Percentiles rank a stretch among this genome's conserved stretches.
These are phyloP conservation scores for Cystobasidium slooffiae DNA, from an alignment of 1,284 basidiomycete species.

Conservation along the genomic window DNA sequence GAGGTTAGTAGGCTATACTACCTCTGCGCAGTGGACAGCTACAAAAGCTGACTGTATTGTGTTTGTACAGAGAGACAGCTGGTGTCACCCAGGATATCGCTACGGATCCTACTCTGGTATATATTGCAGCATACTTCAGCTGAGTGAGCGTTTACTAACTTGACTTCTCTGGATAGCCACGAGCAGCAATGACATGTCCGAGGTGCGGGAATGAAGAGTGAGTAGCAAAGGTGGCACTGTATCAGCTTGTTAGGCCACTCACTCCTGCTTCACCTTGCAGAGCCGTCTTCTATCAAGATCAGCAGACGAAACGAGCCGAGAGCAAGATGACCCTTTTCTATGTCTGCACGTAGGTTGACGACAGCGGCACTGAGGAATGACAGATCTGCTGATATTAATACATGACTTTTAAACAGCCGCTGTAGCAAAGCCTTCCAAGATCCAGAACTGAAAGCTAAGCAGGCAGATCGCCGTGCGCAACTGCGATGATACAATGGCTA, in stretches of 20 bases:
- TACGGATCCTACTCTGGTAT: slow-evolving; percentile 83
- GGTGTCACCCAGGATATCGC: slow-evolving; percentile 88
- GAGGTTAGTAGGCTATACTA: slow-evolving; percentile 67
- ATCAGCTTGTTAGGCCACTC: background rate
- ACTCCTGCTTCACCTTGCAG: slow-evolving; percentile 59
- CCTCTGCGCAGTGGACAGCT: no score
- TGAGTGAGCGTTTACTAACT: background rate
- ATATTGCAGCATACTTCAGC: slow-evolving; percentile 48
- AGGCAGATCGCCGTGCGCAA: slow-evolving; percentile 17
- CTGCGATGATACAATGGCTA: background rate
- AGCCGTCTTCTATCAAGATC: slow-evolving; percentile 88
- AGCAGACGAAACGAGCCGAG: slow-evolving; percentile 84
- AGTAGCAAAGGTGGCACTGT: background rate
- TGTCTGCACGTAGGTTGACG: slow-evolving; percentile 66
- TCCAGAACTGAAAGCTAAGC: slow-evolving; percentile 32
- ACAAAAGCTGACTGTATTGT: background rate
- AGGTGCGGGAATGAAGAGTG: slow-evolving; percentile 41
- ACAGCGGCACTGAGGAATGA: background rate
- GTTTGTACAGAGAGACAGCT: slow-evolving; percentile 85
- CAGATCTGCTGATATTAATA: background rate
- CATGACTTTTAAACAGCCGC: slow-evolving; percentile 6
- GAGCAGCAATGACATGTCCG: slow-evolving; percentile 38
- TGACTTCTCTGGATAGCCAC: slow-evolving; percentile 5
- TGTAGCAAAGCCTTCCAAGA: slow-evolving; percentile 45
- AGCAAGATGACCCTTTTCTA: slow-evolving; percentile 90